Evolutionary conservation across 2,329 filamentous ascomycete genomes (phyloP).

Genomic region (Chaetomiaceae sp.): DNA sequence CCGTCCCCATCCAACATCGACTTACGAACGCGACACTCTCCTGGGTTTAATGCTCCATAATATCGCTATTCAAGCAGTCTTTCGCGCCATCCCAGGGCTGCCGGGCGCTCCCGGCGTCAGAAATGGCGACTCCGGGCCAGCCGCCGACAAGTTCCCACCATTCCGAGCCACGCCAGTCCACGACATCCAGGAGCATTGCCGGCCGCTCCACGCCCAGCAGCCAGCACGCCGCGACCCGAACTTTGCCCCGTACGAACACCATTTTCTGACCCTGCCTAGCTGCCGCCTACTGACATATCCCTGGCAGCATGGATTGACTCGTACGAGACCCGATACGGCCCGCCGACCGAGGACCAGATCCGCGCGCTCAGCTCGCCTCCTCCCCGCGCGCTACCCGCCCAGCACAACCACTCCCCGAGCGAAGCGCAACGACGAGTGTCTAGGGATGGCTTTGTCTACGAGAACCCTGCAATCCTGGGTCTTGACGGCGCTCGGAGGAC

Average conservation of each 20-base stretch:
- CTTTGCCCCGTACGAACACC: constrained; percentile 30
- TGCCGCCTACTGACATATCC: constrained; percentile 11
- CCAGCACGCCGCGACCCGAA: constrained; percentile 16
- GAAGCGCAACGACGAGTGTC: constrained; percentile 42
- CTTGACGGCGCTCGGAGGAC: constrained; percentile 27
- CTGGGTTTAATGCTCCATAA: background rate
- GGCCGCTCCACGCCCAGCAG: constrained; percentile 6
- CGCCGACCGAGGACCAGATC: constrained; percentile 37
- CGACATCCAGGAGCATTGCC: constrained; percentile 16
- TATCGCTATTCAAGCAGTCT: background rate
- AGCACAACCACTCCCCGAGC: constrained; percentile 41
- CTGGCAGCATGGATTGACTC: constrained; percentile 47
- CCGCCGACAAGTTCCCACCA: constrained; percentile 23
- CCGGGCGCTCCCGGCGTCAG: background rate
- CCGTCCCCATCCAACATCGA: background rate
- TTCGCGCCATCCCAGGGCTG: background rate
- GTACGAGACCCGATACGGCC: constrained; percentile 41
- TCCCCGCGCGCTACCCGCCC: constrained; percentile 35
- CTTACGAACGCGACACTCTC: background rate
- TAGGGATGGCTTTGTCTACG: constrained; percentile 45
- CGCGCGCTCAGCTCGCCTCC: constrained; percentile 37
- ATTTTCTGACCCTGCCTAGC: background rate
- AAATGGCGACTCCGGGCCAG: constrained; percentile 20
- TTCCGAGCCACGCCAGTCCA: constrained; percentile 20
- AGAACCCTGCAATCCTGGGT: constrained; percentile 35